phyloP scores from a whole-genome alignment of 805 yeast species.

The Debaryomyces hansenii region DNA sequence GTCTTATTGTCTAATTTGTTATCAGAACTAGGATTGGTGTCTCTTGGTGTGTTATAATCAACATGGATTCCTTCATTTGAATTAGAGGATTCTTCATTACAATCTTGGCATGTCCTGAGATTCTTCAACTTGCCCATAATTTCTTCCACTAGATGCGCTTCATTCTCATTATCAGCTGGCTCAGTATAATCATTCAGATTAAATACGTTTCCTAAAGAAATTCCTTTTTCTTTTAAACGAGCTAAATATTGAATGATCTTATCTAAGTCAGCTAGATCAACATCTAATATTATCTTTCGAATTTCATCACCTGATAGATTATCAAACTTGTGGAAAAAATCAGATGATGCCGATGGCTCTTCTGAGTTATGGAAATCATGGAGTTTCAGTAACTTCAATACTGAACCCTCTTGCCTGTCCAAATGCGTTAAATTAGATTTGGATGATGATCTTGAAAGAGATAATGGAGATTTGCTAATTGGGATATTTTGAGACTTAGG shows the following conservation, averaged over 20 bases:
- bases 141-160: conserved; percentile 13
- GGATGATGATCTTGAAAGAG: conserved; percentile 25
- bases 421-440: conserved; percentile 32
- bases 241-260: conserved; percentile 31
- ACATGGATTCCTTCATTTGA: not conserved
- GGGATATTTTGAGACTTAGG: not conserved
- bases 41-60: not conserved
- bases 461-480: conserved; percentile 11
- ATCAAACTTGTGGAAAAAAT: conserved; percentile 5
- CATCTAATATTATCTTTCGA: conserved; percentile 28
- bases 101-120: not conserved
- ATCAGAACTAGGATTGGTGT: not conserved
- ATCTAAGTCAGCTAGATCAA: conserved; percentile 34
- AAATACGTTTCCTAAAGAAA: conserved; percentile 26
- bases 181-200: conserved; percentile 8
- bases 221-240: conserved; percentile 30
- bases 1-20: conserved; percentile 2
- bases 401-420: conserved; percentile 44
- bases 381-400: conserved; percentile 34
- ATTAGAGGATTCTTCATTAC: not conserved
- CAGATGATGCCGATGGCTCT: conserved; percentile 2
- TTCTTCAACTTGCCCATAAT: conserved; percentile 14
- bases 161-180: conserved; percentile 6
- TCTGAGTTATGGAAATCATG: conserved; percentile 17
- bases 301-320: conserved; percentile 39